Conservation (phyloP, 2,329 filamentous ascomycete species). For the Colletotrichum caudatum region DNA sequence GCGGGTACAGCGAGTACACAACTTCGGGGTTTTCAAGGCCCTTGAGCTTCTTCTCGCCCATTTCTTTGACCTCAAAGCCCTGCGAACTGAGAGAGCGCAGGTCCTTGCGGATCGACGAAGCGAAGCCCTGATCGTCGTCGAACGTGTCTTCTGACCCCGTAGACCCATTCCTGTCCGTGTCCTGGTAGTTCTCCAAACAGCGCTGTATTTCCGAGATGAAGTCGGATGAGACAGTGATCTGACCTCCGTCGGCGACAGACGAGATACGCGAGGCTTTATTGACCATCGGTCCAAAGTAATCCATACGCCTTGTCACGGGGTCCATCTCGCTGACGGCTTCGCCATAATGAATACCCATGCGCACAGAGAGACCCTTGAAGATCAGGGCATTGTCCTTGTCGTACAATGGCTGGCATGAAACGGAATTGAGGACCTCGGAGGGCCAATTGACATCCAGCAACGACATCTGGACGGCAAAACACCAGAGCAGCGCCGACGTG, state of each 20-base stretch:
- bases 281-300: conserved; percentile 99
- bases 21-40: conserved; percentile 97
- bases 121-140: conserved; percentile 79
- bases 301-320: conserved; percentile 97
- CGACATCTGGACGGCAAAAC: conserved; percentile 90
- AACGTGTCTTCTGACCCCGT: conserved; percentile 76
- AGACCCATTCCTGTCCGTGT: conserved; percentile 79
- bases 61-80: conserved; percentile 96
- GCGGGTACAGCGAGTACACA: conserved; percentile 95
- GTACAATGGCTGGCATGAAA: conserved; percentile 83
- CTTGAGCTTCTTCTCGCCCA: conserved; percentile 95
- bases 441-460: conserved; percentile 94
- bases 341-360: conserved; percentile 98
- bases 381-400: conserved; percentile 91
- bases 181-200: conserved; percentile 88
- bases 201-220: conserved; percentile 97
- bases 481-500: conserved; percentile 94
- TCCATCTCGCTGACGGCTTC: conserved; percentile 94
- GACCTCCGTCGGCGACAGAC: conserved; percentile 92
- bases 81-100: conserved; percentile 87
- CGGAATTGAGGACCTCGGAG: conserved; percentile 87
- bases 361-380: conserved; percentile 92
- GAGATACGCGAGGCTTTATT: conserved; percentile 96
- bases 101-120: conserved; percentile 86
- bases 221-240: conserved; percentile 96